Evolutionary conservation across 2,329 filamentous ascomycete genomes (phyloP).

Genomic region (Colletotrichum scovillei): DNA sequence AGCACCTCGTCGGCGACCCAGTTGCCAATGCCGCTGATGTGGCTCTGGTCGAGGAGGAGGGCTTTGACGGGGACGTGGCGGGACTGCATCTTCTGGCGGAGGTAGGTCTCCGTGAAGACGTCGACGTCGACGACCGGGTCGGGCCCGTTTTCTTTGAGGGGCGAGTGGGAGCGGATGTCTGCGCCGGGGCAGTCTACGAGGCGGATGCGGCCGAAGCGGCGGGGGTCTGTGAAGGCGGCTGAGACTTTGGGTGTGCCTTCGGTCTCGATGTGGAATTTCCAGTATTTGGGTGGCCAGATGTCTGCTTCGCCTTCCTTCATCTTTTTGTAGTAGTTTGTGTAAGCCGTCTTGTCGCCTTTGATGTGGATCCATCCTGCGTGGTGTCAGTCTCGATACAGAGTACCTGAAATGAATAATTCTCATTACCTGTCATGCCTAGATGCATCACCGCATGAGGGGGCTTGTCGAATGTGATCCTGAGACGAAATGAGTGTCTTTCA

Average conservation of each 20-base stretch:
- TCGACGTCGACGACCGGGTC: conserved; percentile 89
- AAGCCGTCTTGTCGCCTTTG: conserved; percentile 79
- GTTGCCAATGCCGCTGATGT: conserved; percentile 93
- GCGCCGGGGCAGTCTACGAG: conserved; percentile 83
- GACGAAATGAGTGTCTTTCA: neutral
- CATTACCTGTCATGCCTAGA: conserved; percentile 76
- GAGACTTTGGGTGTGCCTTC: conserved; percentile 63
- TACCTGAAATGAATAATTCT: neutral
- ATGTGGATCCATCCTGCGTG: conserved; percentile 84
- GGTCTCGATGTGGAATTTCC: conserved; percentile 85
- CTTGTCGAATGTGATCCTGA: conserved; percentile 68
- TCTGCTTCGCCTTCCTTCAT: conserved; percentile 68
- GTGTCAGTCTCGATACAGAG: neutral
- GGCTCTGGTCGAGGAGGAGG: conserved; percentile 85
- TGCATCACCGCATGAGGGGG: conserved; percentile 92
- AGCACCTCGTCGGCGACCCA: conserved; percentile 97
- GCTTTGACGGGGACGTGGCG: conserved; percentile 92
- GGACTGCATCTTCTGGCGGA: conserved; percentile 75
- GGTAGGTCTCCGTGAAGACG: conserved; percentile 79
- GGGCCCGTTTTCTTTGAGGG: conserved; percentile 91
- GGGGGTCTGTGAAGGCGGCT: conserved; percentile 85
- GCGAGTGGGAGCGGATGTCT: conserved; percentile 80
- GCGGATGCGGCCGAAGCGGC: conserved; percentile 82
- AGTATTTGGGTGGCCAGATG: conserved; percentile 88
- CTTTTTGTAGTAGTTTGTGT: conserved; percentile 85